Conservation (phyloP, 495 filamentous ascomycete genomes). For the Penicillium coffeae region DNA sequence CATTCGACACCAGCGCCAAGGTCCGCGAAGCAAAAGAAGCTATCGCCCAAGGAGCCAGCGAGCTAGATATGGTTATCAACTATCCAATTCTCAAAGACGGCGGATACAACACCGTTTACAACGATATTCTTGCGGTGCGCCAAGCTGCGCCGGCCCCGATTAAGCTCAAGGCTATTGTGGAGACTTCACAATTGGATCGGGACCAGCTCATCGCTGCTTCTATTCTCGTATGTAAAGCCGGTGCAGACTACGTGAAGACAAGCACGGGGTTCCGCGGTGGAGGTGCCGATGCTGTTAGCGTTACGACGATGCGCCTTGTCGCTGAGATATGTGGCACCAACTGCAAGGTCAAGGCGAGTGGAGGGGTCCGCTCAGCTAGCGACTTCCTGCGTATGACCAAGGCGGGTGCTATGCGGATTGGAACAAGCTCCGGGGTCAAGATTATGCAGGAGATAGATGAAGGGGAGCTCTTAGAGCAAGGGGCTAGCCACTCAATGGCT, state of each 20-base stretch:
- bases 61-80: slow-evolving; percentile 69
- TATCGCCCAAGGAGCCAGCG: slow-evolving; percentile 52
- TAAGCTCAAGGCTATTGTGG: slow-evolving; percentile 62
- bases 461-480: slow-evolving; percentile 21
- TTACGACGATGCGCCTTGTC: slow-evolving; percentile 54
- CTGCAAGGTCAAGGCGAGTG: slow-evolving; percentile 63
- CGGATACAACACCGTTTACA: slow-evolving; percentile 50
- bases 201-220: slow-evolving; percentile 58
- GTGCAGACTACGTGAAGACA: slow-evolving; percentile 66
- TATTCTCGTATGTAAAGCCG: slow-evolving; percentile 54
- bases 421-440: slow-evolving; percentile 55
- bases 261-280: slow-evolving; percentile 64
- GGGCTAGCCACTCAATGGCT: slow-evolving; percentile 12
- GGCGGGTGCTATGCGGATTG: slow-evolving; percentile 63
- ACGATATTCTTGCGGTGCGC: slow-evolving; percentile 54
- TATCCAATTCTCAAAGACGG: slow-evolving; percentile 48
- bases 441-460: slow-evolving; percentile 50
- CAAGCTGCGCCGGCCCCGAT: slow-evolving; percentile 46
- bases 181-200: slow-evolving; percentile 54
- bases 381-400: slow-evolving; percentile 56
- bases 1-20: slow-evolving; percentile 50
- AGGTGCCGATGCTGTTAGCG: slow-evolving; percentile 53
- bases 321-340: slow-evolving; percentile 31
- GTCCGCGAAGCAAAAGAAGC: slow-evolving; percentile 53
- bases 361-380: slow-evolving; percentile 53